These are phyloP conservation scores for Oryza rufipogon DNA, from an alignment of 176 grass and related monocot species.

Conservation along the genomic window DNA sequence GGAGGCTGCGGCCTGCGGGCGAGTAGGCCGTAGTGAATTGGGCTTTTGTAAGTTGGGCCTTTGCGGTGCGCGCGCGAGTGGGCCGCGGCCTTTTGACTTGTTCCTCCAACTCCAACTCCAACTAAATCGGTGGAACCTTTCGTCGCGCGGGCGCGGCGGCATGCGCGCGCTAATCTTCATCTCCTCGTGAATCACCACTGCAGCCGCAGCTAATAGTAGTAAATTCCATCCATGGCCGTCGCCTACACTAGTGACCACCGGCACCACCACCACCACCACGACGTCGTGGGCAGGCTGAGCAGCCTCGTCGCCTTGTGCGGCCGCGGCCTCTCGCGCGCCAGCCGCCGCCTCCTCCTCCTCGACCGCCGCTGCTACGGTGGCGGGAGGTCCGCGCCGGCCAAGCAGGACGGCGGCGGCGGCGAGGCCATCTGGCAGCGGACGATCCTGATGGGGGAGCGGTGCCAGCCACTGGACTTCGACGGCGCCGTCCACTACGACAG, in stretches of 20 bases:
- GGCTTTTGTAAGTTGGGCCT: too few species aligned
- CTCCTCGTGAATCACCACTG: too few species aligned
- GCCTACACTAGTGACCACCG: conserved; percentile 22
- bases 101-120: too few species aligned
- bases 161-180: too few species aligned
- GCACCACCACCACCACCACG: not conserved
- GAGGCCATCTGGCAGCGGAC: conserved; percentile 31
- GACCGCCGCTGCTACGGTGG: conserved; percentile 13
- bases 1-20: too few species aligned
- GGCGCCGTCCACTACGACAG: conserved; percentile 80
- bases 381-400: too few species aligned
- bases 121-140: too few species aligned
- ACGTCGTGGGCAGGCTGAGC: conserved; percentile 31
- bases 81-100: too few species aligned
- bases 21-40: too few species aligned
- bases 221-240: conserved; percentile 25
- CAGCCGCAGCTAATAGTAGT: too few species aligned
- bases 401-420: not conserved
- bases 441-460: conserved; percentile 67
- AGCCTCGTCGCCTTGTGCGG: conserved; percentile 36
- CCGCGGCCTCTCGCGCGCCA: conserved; percentile 42
- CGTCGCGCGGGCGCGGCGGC: too few species aligned
- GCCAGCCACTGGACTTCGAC: conserved; percentile 67
- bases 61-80: too few species aligned
- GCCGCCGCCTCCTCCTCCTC: conserved; percentile 55